Base-by-base conservation (phyloP, 2,329 filamentous ascomycete genomes). In the Nigrograna mackinnonii region DNA sequence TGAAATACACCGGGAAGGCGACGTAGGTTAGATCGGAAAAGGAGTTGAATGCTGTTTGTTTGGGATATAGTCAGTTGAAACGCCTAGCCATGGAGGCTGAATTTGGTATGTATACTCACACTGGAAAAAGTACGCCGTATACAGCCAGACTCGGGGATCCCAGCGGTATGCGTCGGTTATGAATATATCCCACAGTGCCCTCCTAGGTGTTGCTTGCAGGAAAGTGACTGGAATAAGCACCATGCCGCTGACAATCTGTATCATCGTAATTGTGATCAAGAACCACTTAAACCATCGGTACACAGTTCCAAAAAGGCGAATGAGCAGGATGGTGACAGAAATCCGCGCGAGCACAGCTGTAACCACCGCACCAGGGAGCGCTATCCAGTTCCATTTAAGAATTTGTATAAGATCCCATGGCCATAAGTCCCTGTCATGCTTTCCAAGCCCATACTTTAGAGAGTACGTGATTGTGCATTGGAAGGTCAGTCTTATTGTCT, bases 341-440 rank as follows among this genome's bases (percentile, higher is more conserved):
- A 44, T 39, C 12, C 41, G 7, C 6, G 41, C 22, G n/a, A 32
- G 19, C 12, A 34, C 35, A 9, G 41, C 39, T 13, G 18, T 19
- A 6, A 38, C 5, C 17, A 44, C 34, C 3, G 24, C 41, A 14
- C 35, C 35, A 9, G 28, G 17, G 13, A 33, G n/a, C 2, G 24
- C 18, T n/a, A 34, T 33, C 35, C 35, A 44, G 5, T 37, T 39
- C 36, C 35, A 44, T 34, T 44, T 44, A 9, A 21, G 20, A n/a
- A 44, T 39, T n/a, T 39, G 22, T 6, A 44, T 22, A 2, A 32
- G 12, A 14, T 44, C 24, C 18, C 35, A 14, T 18, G 30, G 20
- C 7, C 9, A 22, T n/a, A 44, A 31, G 28, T 26, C 19, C 7
- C 3, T 3, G 22, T 44, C 41, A 6, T 39, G 41, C 28, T 44